A percentile compares a stretch with the other conserved stretches of the same genome.
phyloP scores from a whole-genome alignment of 768 basidiomycete genomes.

The Mycena chlorophos region DNA sequence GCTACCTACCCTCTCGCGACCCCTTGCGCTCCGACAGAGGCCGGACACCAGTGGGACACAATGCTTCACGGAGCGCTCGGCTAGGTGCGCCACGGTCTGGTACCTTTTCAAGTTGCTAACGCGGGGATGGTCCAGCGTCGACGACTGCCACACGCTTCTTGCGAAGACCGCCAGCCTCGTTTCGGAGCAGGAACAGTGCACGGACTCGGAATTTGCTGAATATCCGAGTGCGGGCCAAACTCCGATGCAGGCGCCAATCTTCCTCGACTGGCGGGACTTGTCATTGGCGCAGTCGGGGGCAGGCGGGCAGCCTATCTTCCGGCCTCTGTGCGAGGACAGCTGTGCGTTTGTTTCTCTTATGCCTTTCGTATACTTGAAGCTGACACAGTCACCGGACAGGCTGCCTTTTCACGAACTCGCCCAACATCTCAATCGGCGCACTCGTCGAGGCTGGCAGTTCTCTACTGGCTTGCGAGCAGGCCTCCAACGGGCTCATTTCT shows the following conservation, averaged over 20 bases:
- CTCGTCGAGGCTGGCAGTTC: constrained; percentile 8
- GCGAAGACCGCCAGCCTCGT: not conserved
- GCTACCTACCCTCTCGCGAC: not conserved
- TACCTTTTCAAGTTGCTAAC: not conserved
- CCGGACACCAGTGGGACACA: not conserved
- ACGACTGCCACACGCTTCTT: constrained; percentile 11
- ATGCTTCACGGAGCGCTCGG: constrained; percentile 9
- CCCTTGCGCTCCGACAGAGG: not conserved
- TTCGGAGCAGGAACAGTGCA: not conserved
- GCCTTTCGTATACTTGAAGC: not conserved
- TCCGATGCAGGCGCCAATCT: not conserved
- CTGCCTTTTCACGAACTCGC: constrained; percentile 13
- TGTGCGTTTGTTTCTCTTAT: constrained; percentile 2
- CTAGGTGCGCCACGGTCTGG: not conserved
- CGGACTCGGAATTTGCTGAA: too few relatives aligned
- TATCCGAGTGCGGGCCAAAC: not conserved
- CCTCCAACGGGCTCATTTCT: constrained; percentile 6
- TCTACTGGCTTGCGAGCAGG: constrained; percentile 7
- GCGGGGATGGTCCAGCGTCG: not conserved
- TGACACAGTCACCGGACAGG: constrained; percentile 1
- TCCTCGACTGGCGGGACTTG: constrained; percentile 12
- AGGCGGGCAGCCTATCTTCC: constrained; percentile 1
- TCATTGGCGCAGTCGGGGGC: too few relatives aligned
- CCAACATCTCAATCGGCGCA: not conserved
- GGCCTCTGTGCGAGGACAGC: constrained; percentile 14